Base-by-base conservation (phyloP, 2,329 filamentous ascomycete genomes). In the Nemania sp. region DNA sequence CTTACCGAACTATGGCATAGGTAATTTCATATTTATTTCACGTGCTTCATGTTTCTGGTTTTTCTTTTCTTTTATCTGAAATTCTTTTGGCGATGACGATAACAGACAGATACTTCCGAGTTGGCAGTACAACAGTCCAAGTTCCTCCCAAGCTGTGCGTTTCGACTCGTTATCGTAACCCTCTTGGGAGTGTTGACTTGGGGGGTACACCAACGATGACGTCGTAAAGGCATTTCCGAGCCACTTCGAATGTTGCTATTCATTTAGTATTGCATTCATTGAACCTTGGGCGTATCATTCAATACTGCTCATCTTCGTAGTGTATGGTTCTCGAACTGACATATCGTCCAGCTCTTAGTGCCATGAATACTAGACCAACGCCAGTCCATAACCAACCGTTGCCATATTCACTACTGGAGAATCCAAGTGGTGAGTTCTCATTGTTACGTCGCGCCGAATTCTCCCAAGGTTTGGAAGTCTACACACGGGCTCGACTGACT, bases 21-120 rank as follows among this genome's bases (percentile, higher is more conserved):
- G 54, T 55, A 1, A 15, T 32, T 1, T 13, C 43, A 18, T 53
- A 29, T 53, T 32, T 15, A n/a, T n/a, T n/a, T n/a, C n/a, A 54
- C 46, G 21, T 7, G n/a, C 17, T 60, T 9, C 7, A 20, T 37
- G 15, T 20, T 18, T 47, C 11, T 12, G 10, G 35, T 5, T 2
- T 4, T 5, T 39, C 35, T 5, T 39, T 39, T 13, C 35, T 13
- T 35, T 35, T n/a, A 29, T 29, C 25, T 29, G 25, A 51, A 47
- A 52, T 59, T 25, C 17, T 68, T n/a, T 69, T 75, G 80, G 86
- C 85, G 65, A 75, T 90, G 87, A 90, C 88, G 87, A 89, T 78
- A 46, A 72, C 70, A 39, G 77, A 78, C 87, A 90, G 88, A 90
- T 90, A 90, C 88, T 90, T 87, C 87, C 82, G 87, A 90, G 83